These are phyloP conservation scores for Nicotiana attenuata DNA, from an alignment of 257 asterid genomes.

Conservation along the genomic window DNA sequence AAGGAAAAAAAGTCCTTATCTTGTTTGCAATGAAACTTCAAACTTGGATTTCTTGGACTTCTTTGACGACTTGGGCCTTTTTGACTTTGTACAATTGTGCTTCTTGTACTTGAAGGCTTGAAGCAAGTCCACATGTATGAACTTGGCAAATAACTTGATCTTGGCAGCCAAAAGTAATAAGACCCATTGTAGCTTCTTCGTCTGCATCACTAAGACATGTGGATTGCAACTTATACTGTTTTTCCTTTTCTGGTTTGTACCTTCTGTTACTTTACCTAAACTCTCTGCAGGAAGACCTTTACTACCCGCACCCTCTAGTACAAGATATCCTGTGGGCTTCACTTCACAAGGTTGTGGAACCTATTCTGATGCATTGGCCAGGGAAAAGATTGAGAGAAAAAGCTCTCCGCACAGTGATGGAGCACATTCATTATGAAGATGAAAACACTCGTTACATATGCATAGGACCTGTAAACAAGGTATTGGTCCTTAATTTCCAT, in stretches of 20 bases:
- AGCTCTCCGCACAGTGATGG: conserved; percentile 66
- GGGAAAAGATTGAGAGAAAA: conserved; percentile 86
- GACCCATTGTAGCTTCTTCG: background rate
- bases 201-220: background rate
- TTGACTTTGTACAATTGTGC: too few species aligned
- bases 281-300: conserved; percentile 85
- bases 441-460: conserved; percentile 93
- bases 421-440: conserved; percentile 96
- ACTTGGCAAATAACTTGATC: background rate
- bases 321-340: conserved; percentile 93
- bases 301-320: conserved; percentile 87
- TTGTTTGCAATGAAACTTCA: background rate
- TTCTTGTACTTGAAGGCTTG: background rate
- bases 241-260: background rate
- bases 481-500: conserved; percentile 20
- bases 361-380: conserved; percentile 86
- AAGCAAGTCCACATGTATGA: background rate
- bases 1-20: background rate
- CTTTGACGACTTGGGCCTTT: background rate
- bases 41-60: background rate
- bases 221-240: background rate
- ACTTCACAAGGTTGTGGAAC: conserved; percentile 78
- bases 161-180: background rate
- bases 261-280: conserved; percentile 9
- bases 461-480: conserved; percentile 98